phyloP scores from a whole-genome alignment of 2,329 filamentous ascomycete species.

The Aspergillus uvarum region DNA sequence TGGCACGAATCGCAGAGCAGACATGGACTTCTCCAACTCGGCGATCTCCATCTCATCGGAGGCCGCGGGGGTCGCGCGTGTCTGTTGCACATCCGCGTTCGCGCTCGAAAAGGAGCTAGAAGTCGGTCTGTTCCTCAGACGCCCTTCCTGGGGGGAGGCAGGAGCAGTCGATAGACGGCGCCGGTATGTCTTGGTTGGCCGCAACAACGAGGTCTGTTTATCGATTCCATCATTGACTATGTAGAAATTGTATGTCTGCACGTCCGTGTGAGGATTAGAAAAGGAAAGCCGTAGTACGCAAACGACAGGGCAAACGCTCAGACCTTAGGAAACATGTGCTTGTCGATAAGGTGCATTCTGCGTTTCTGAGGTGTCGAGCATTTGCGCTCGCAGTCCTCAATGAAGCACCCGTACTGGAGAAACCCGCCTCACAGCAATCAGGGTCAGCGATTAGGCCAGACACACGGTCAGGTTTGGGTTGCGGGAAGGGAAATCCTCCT shows the following conservation, averaged over 20 bases:
- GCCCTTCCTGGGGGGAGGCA: constrained; percentile 34
- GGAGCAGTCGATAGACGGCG: constrained; percentile 37
- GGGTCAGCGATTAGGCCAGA: not conserved
- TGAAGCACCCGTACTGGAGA: constrained; percentile 87
- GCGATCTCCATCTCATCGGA: constrained; percentile 35
- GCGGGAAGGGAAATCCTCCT: constrained; percentile 34
- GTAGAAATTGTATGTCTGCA: constrained; percentile 76
- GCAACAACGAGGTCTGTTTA: constrained; percentile 73
- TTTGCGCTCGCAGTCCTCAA: constrained; percentile 81
- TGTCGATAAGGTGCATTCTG: constrained; percentile 85
- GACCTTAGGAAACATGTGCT: constrained; percentile 80
- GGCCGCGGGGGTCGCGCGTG: not conserved
- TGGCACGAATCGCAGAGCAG: constrained; percentile 47
- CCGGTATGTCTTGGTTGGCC: constrained; percentile 36
- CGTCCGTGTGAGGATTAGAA: not conserved
- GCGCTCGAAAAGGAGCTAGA: constrained; percentile 25
- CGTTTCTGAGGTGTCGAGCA: constrained; percentile 83
- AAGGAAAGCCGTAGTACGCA: not conserved
- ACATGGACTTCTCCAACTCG: constrained; percentile 45
- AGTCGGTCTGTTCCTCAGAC: constrained; percentile 33
- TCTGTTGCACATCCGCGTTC: not conserved
- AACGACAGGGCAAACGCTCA: not conserved
- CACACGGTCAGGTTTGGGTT: not conserved
- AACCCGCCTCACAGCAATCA: no score
- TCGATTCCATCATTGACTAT: constrained; percentile 90